Evolutionary conservation across 352 stramenopile species (phyloP).

Genomic region (Phytophthora palmivora): DNA sequence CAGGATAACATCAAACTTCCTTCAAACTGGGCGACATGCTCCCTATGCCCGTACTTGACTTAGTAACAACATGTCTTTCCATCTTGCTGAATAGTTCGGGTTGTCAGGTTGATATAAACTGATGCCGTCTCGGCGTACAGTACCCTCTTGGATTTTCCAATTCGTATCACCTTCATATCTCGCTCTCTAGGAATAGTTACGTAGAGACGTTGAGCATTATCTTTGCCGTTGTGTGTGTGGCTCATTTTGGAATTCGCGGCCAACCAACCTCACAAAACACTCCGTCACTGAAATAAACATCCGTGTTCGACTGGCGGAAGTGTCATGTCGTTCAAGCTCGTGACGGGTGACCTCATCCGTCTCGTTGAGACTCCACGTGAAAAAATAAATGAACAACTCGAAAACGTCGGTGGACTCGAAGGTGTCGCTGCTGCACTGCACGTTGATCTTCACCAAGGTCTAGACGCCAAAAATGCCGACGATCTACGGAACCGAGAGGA

Average conservation of each 20-base stretch:
- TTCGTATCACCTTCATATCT: not conserved
- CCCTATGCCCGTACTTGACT: not conserved
- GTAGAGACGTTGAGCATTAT: not conserved
- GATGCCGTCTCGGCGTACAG: no score
- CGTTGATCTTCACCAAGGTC: conserved; percentile 52
- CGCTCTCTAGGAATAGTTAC: conserved; percentile 1
- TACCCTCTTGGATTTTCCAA: not conserved
- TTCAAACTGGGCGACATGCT: not conserved
- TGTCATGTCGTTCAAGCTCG: conserved; percentile 46
- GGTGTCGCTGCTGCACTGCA: conserved; percentile 53
- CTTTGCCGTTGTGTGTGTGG: not conserved
- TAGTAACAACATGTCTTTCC: not conserved
- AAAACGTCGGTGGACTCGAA: conserved; percentile 46
- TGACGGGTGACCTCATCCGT: conserved; percentile 61
- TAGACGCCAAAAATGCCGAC: conserved; percentile 45
- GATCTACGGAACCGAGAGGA: conserved; percentile 50
- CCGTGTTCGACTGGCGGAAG: not conserved
- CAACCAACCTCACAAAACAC: not conserved
- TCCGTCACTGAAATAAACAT: not conserved
- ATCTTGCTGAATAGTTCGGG: not conserved
- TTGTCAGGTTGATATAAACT: no score
- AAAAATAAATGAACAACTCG: conserved; percentile 44
- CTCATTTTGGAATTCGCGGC: conserved; percentile 9
- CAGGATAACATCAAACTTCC: not conserved
- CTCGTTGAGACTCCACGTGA: conserved; percentile 70